Conservation (phyloP, 257 asterid species). For the Ocimum tenuiflorum region DNA sequence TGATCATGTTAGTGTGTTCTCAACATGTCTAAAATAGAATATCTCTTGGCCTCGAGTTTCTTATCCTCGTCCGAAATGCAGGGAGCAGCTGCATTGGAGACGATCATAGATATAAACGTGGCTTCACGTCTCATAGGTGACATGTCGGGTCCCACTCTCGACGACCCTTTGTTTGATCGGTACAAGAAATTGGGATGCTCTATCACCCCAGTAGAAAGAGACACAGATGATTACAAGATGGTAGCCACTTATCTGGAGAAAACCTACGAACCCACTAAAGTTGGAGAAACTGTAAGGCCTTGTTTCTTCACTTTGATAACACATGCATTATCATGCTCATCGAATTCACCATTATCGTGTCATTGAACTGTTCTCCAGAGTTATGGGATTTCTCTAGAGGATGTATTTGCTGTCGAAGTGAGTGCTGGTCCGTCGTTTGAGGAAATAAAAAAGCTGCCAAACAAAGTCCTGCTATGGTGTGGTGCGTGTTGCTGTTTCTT, state of each 20-base stretch:
- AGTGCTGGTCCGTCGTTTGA: constrained; percentile 73
- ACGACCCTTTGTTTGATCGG: constrained; percentile 69
- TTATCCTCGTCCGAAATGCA: constrained; percentile 18
- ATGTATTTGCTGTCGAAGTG: constrained; percentile 54
- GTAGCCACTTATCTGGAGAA: constrained; percentile 58
- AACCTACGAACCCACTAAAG: constrained; percentile 70
- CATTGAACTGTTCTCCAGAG: constrained; percentile 36
- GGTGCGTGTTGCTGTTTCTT: constrained; percentile 33
- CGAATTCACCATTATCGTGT: background rate
- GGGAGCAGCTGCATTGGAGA: constrained; percentile 72
- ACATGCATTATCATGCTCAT: background rate
- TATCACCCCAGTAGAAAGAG: constrained; percentile 42
- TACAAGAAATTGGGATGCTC: constrained; percentile 70
- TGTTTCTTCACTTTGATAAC: background rate
- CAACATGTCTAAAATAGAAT: background rate
- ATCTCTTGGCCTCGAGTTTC: background rate
- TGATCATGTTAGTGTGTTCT: constrained; percentile 58
- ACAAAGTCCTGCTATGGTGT: constrained; percentile 84
- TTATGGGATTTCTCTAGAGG: constrained; percentile 54
- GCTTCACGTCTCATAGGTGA: constrained; percentile 84
- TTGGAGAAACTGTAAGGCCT: constrained; percentile 66
- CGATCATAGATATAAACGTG: constrained; percentile 57
- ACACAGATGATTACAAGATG: constrained; percentile 66
- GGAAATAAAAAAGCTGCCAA: constrained; percentile 55
- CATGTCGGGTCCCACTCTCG: constrained; percentile 58